A percentile compares a stretch with the other conserved stretches of the same genome.
phyloP scores from a whole-genome alignment of 805 yeast genomes.

The Yamadazyma endophytica region DNA sequence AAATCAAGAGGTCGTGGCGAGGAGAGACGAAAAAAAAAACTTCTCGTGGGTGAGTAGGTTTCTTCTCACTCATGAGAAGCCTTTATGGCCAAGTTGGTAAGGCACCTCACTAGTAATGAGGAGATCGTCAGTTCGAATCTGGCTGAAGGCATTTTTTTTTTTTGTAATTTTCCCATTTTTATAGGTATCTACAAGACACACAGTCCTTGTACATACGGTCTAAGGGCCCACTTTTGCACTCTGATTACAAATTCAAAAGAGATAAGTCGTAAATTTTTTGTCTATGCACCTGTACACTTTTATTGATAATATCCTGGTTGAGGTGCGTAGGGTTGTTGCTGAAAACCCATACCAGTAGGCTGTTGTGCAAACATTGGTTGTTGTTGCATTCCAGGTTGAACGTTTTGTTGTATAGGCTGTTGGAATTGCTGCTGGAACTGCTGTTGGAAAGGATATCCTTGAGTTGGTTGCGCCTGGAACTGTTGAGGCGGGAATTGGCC shows the following conservation, averaged over 20 bases:
- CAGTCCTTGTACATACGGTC: conserved; percentile 4
- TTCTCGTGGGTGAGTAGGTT: no score
- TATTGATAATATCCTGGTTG: conserved; percentile 5
- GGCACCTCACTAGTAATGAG: conserved; percentile 33
- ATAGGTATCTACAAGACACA: conserved; percentile 5
- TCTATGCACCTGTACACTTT: conserved; percentile 1
- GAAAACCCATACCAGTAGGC: conserved; percentile 15
- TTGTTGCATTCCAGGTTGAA: conserved; percentile 5
- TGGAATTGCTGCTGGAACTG: conserved; percentile 9
- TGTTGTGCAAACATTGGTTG: conserved; percentile 11
- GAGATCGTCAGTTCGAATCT: conserved; percentile 29
- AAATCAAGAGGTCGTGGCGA: no score
- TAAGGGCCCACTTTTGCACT: neutral
- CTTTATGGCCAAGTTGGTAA: conserved; percentile 33
- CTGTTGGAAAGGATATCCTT: conserved; percentile 9
- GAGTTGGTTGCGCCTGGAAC: conserved; percentile 7
- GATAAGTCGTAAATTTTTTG: conserved; percentile 1
- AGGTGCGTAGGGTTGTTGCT: conserved; percentile 8
- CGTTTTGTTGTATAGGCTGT: conserved; percentile 4
- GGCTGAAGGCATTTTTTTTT: conserved; percentile 24
- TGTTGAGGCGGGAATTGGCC: conserved; percentile 10
- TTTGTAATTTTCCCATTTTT: conserved; percentile 5
- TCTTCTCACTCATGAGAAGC: conserved; percentile 11
- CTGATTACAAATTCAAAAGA: neutral
- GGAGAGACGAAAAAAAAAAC: no score